Evolutionary conservation across 306 rosid genomes (phyloP).

Genomic region (Carpinus fangiana): DNA sequence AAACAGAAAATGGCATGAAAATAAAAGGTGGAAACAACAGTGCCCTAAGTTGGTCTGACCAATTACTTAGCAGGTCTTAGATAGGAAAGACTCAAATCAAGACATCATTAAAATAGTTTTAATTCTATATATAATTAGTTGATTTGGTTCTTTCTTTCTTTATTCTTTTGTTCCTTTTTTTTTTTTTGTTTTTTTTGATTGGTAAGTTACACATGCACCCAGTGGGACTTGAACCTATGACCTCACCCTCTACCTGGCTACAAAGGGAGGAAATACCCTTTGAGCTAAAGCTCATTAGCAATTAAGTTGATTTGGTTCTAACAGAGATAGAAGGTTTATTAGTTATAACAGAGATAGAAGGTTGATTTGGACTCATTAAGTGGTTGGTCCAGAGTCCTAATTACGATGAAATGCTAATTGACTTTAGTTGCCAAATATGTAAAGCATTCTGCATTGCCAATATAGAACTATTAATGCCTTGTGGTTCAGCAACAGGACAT

Average conservation of each 20-base stretch:
- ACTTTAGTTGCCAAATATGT: neutral
- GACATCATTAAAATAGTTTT: neutral
- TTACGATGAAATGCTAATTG: neutral
- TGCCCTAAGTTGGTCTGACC: neutral
- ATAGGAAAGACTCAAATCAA: neutral
- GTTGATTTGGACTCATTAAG: conserved; percentile 2
- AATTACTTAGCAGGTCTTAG: neutral
- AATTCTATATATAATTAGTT: neutral
- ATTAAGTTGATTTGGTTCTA: neutral
- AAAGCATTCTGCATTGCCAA: conserved; percentile 12
- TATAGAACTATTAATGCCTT: conserved; percentile 4
- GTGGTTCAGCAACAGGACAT: conserved; percentile 16
- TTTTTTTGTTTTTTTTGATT: too few species aligned
- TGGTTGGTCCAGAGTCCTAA: neutral
- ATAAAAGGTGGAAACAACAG: neutral
- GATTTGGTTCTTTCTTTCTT: too few species aligned
- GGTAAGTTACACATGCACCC: too few species aligned
- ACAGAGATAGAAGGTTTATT: neutral
- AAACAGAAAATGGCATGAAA: neutral
- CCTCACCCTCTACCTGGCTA: too few species aligned
- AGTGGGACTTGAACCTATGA: too few species aligned
- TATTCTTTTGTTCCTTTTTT: too few species aligned
- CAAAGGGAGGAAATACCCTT: too few species aligned
- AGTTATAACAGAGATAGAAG: neutral
- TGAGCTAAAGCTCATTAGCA: too few species aligned